These are phyloP conservation scores for Diplodia corticola DNA, from an alignment of 2,329 filamentous ascomycete genomes.

Conservation along the genomic window DNA sequence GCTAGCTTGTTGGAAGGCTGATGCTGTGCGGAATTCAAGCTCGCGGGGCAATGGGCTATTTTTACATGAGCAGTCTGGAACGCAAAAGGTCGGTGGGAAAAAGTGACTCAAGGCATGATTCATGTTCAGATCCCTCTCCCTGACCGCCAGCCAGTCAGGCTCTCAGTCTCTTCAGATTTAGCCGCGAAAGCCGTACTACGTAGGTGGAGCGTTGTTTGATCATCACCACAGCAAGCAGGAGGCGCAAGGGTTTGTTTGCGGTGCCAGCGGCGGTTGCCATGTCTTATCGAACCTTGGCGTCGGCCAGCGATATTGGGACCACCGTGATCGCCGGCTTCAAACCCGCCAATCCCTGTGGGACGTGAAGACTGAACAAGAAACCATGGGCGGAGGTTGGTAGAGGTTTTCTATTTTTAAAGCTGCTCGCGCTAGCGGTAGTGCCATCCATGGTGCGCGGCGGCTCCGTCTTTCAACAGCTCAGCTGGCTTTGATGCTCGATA, in stretches of 20 bases:
- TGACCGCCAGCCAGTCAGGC: background rate
- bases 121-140: background rate
- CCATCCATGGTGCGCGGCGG: background rate
- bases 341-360: background rate
- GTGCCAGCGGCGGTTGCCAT: background rate
- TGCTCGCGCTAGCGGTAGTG: background rate
- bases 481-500: too few relatives aligned
- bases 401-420: background rate
- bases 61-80: background rate
- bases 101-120: background rate
- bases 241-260: background rate
- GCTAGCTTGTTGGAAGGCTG: background rate
- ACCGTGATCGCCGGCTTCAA: background rate
- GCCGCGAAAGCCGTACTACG: background rate
- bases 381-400: background rate
- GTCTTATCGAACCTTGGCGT: background rate
- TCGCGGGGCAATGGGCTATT: background rate
- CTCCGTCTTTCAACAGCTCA: background rate
- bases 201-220: background rate
- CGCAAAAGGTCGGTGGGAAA: background rate
- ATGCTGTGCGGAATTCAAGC: background rate
- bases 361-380: background rate
- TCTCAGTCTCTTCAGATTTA: background rate
- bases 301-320: background rate
- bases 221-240: background rate